Conservation (phyloP, 371 early-diverging fungal species). For the Mortierella sp. region DNA sequence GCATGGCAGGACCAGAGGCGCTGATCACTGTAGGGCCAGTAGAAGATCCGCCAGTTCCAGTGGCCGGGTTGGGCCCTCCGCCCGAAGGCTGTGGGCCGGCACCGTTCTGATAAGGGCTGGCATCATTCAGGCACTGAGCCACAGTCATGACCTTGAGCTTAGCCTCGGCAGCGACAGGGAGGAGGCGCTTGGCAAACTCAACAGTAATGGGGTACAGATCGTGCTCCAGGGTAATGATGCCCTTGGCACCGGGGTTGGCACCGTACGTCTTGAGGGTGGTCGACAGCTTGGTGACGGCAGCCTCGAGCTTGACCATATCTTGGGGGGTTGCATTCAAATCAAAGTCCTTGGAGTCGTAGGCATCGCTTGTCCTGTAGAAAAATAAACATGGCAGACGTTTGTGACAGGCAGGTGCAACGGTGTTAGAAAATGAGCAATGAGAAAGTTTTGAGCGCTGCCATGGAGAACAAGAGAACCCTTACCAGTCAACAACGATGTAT, state of each 20-base stretch:
- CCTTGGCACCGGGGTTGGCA: slow-evolving; percentile 29
- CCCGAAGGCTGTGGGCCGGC: background rate
- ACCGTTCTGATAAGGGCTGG: slow-evolving; percentile 14
- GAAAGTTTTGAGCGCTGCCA: background rate
- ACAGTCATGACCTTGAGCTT: slow-evolving; percentile 24
- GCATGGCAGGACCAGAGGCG: background rate
- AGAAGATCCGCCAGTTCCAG: background rate
- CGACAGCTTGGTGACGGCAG: slow-evolving; percentile 18
- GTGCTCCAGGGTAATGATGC: slow-evolving; percentile 42
- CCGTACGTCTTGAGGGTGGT: slow-evolving; percentile 19
- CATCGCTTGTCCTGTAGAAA: slow-evolving; percentile 16
- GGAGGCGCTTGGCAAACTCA: slow-evolving; percentile 15
- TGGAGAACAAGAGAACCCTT: background rate
- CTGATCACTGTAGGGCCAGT: background rate
- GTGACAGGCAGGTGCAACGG: background rate
- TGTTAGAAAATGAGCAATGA: background rate
- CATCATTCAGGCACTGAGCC: slow-evolving; percentile 30
- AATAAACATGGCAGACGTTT: background rate
- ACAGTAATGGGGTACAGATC: slow-evolving; percentile 25
- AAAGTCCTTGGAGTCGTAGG: slow-evolving; percentile 34
- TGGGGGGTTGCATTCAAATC: slow-evolving; percentile 7
- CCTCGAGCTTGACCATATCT: background rate
- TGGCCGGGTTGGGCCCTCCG: background rate
- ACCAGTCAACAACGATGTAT: slow-evolving; percentile 57
- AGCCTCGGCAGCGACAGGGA: slow-evolving; percentile 7